Evolutionary conservation across 2,329 filamentous ascomycete species (phyloP), one percentile per base, ranked within the genome.

Genomic region (Calonectria montana): DNA sequence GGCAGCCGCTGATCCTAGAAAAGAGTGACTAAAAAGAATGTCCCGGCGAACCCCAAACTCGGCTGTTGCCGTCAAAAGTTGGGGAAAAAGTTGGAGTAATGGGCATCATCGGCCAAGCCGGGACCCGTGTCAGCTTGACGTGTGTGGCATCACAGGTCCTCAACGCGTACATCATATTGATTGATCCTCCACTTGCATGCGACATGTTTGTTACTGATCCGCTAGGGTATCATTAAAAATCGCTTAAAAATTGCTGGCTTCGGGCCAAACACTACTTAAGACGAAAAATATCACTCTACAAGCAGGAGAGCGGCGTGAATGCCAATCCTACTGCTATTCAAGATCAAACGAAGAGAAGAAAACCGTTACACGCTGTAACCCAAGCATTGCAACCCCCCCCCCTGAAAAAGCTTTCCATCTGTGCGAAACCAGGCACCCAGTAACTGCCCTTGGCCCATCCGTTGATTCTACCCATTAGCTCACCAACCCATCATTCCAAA

Each of bases 51-150:
- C 53, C 31, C 53, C 53, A 59, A 59, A 59, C 53, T 59, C 53
- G 53, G 31, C 3, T 39, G 9, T 21, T 59, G 53, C 53, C 31
- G 53, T 59, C 8, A 39, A 25, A 59, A 59, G 13, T 39, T 59
- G 53, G 53, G 37, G 53, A 59, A 59, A 50, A 59, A 39, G 35
- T 59, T 59, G 53, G 53, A 59, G 53, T 39, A 59, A 13, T 23
- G 21, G 21, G 10, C 53, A 39, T 57, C 53, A 25, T 57, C 53
- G 16, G 37, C 25, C 53, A 23, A n/a, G 8, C 23, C 16, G 7
- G 53, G 37, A 35, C 31, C 53, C 35, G 43, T 23, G 43, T 23
- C 21, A 23, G 23, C n/a, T 9, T 47, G 43, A n/a, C 43, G 43
- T 21, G n/a, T 12, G 12, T 47, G 43, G 43, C 43, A 47, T 18